Evolutionary conservation across 208 protist species (phyloP), one percentile per base, ranked within the genome.

Genomic region (Crithidia acanthocephali): DNA sequence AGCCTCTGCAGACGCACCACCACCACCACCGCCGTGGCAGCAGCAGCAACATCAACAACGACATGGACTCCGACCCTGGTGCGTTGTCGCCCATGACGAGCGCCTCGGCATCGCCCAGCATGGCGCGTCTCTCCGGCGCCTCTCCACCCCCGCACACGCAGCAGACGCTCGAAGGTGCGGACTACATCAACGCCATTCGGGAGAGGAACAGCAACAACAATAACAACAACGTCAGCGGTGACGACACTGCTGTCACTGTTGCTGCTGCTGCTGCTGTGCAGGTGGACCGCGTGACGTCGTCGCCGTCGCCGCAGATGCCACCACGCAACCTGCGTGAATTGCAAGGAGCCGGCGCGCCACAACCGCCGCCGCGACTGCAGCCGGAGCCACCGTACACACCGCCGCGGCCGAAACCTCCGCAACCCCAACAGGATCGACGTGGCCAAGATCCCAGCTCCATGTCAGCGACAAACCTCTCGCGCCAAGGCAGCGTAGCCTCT

Each of bases 71-170:
- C 42, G 66, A 71, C 45, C 53, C 52, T 1, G 53, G 33, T 23
- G 66, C 25, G 8, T 28, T 68, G 4, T 68, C 62, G 23, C 62
- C 62, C 13, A 52, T 68, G 62, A 68, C 62, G 23, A 68, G 62
- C 33, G 50, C 62, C 1, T 44, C 62, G 0, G 35, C 62, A 1
- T 68, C 62, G 11, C 62, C 62, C 27, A 58, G 40, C 23, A 58
- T 58, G 62, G 33, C 56, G 16, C 44, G 55, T 22, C 58, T 55
- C 27, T 22, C 67, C 40, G 44, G 33, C 0, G 44, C 22, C 2
- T 64, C 65, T 2, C 51, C 67, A 20, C 68, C 44, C 15, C 70
- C 56, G 67, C 70, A n/a, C 71, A 69, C 51, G 57, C 74, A 30
- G 74, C 68, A 27, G 23, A 63, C 40, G 59, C 61, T 64, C 57